Percentiles rank a stretch among this genome's conserved stretches.
Evolutionary conservation across 2,329 filamentous ascomycete species (phyloP).

Genomic region (Hypoxylon sp.): DNA sequence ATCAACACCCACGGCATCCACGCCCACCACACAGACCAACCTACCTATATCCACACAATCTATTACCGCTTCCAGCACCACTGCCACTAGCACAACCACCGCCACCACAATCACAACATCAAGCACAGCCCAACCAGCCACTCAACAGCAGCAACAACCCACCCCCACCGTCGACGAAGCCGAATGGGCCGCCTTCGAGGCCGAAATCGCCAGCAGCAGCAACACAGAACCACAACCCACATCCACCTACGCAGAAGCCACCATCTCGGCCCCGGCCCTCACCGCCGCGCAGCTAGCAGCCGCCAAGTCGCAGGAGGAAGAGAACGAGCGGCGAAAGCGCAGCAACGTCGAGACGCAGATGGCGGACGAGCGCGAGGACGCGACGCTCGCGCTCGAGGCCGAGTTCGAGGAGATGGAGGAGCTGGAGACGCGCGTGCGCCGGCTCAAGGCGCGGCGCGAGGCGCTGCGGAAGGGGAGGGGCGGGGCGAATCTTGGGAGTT

Average conservation of each 20-base stretch:
- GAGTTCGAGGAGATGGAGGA: conserved; percentile 87
- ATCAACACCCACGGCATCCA: not conserved
- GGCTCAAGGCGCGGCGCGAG: conserved; percentile 75
- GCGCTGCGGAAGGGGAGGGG: conserved; percentile 63
- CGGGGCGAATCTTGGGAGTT: conserved; percentile 29
- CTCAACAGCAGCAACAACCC: conserved; percentile 4
- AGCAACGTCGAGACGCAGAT: conserved; percentile 62
- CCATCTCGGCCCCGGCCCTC: conserved; percentile 75
- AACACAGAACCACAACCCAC: conserved; percentile 39
- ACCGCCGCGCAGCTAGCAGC: conserved; percentile 70
- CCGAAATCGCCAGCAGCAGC: conserved; percentile 69
- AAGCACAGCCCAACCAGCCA: too few relatives aligned
- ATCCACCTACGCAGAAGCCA: conserved; percentile 58
- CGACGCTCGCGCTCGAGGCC: conserved; percentile 73
- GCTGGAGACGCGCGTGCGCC: conserved; percentile 74
- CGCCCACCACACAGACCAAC: not conserved
- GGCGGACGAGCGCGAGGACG: conserved; percentile 78
- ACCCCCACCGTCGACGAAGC: conserved; percentile 67
- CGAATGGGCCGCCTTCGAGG: conserved; percentile 88
- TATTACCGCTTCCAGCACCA: conserved; percentile 22
- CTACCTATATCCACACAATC: conserved; percentile 40
- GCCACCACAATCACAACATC: too few relatives aligned
- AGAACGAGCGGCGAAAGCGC: conserved; percentile 59
- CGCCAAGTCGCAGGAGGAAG: conserved; percentile 59
- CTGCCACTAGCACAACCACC: conserved; percentile 14